These are phyloP conservation scores for Mycena vulgaris DNA, from an alignment of 768 basidiomycete genomes.

Conservation along the genomic window DNA sequence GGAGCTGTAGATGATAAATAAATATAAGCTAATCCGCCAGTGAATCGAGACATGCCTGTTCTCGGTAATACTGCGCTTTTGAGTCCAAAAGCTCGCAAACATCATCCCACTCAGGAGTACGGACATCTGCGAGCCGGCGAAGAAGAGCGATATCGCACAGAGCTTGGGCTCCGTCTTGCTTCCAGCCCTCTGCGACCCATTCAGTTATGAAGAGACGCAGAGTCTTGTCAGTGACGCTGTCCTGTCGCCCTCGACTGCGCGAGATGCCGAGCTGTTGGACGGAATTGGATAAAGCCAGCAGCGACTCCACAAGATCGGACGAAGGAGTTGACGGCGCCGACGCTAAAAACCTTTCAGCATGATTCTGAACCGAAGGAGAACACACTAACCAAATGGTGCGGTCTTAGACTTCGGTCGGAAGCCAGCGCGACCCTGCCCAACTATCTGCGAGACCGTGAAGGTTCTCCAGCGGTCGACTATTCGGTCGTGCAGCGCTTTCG, in stretches of 20 bases:
- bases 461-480: conserved; percentile 71
- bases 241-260: conserved; percentile 51
- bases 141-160: conserved; percentile 67
- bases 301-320: conserved; percentile 65
- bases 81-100: conserved; percentile 45
- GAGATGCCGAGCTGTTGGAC: conserved; percentile 71
- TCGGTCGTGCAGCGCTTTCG: conserved; percentile 58
- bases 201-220: conserved; percentile 56
- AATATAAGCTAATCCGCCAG: conserved; percentile 9
- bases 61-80: conserved; percentile 43
- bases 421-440: conserved; percentile 46
- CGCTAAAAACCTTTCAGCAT: conserved; percentile 22
- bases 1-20: conserved; percentile 12
- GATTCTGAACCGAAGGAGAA: not conserved
- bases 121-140: conserved; percentile 55
- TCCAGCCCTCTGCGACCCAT: conserved; percentile 50
- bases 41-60: conserved; percentile 44
- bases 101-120: conserved; percentile 51
- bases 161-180: conserved; percentile 48
- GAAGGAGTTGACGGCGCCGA: conserved; percentile 61
- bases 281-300: conserved; percentile 68
- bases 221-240: conserved; percentile 54
- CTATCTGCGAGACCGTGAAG: conserved; percentile 53
- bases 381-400: conserved; percentile 44
- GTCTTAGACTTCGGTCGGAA: conserved; percentile 36